Percentiles rank a stretch among this genome's conserved stretches.
Evolutionary conservation across 768 basidiomycete species (phyloP).

Genomic region (Solioccasus polychromus): DNA sequence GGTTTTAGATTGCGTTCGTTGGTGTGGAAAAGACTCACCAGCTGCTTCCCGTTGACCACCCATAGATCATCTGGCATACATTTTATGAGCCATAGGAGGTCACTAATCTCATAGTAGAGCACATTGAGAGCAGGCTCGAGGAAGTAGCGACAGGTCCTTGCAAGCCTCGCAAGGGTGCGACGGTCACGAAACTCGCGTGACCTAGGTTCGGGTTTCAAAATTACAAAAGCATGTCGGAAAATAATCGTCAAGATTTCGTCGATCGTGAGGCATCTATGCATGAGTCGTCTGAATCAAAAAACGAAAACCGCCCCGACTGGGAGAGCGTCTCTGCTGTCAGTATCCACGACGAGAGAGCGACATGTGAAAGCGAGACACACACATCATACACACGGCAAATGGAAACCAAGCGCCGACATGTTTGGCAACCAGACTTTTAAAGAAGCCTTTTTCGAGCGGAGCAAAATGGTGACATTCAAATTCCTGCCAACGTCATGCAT

Average conservation of each 20-base stretch:
- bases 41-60: constrained; percentile 30
- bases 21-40: constrained; percentile 16
- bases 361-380: constrained; percentile 7
- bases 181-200: constrained; percentile 30
- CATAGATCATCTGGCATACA: constrained; percentile 32
- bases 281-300: constrained; percentile 19
- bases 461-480: constrained; percentile 5
- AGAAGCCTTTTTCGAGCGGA: constrained; percentile 23
- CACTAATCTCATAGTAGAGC: constrained; percentile 30
- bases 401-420: constrained; percentile 12
- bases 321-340: constrained; percentile 1
- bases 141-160: constrained; percentile 31
- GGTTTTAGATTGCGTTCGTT: constrained; percentile 8
- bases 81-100: constrained; percentile 32
- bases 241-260: constrained; percentile 32
- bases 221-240: constrained; percentile 29
- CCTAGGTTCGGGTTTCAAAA: constrained; percentile 27
- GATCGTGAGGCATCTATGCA: constrained; percentile 34
- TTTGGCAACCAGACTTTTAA: constrained; percentile 4
- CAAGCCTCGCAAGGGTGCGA: constrained; percentile 30
- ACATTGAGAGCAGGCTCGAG: constrained; percentile 32
- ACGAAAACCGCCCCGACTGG: constrained; percentile 15
- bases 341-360: too few relatives aligned
- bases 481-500: constrained; percentile 2
- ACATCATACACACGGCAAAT: constrained; percentile 25